phyloP scores from a whole-genome alignment of 768 basidiomycete genomes.

The Phylloporus rhodoxanthus region DNA sequence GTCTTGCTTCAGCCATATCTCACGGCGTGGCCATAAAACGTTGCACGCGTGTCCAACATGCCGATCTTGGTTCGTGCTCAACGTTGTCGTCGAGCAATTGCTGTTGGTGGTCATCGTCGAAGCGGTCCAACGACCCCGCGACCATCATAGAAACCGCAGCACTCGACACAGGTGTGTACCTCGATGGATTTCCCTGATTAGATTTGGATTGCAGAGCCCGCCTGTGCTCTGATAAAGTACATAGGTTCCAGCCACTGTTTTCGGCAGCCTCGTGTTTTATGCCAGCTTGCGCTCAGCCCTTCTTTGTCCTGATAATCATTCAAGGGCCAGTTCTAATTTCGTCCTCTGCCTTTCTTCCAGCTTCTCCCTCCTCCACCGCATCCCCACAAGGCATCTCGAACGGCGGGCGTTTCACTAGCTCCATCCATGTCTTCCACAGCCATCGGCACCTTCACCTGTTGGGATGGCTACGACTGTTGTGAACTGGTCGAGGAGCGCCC shows the following conservation, averaged over 20 bases:
- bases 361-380: conserved; percentile 16
- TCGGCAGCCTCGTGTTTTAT: conserved; percentile 33
- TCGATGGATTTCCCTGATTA: conserved; percentile 10
- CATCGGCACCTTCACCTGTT: conserved; percentile 31
- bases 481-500: conserved; percentile 19
- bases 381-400: conserved; percentile 18
- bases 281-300: conserved; percentile 22
- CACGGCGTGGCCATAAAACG: conserved; percentile 19
- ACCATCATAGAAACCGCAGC: background rate
- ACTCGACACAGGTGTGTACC: conserved; percentile 2
- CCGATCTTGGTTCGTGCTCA: conserved; percentile 3
- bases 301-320: conserved; percentile 30
- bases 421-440: conserved; percentile 29
- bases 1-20: conserved; percentile 10
- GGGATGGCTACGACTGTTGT: conserved; percentile 28
- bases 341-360: conserved; percentile 12
- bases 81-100: background rate
- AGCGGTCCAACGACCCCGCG: background rate
- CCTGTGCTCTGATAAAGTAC: conserved; percentile 23
- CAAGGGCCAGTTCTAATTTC: conserved; percentile 26
- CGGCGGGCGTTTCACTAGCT: conserved; percentile 13
- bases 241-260: conserved; percentile 20
- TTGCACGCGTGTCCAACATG: conserved; percentile 7
- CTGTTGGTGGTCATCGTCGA: background rate
- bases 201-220: conserved; percentile 4